phyloP scores from a whole-genome alignment of 306 rosid genomes.

The Cicer arietinum region DNA sequence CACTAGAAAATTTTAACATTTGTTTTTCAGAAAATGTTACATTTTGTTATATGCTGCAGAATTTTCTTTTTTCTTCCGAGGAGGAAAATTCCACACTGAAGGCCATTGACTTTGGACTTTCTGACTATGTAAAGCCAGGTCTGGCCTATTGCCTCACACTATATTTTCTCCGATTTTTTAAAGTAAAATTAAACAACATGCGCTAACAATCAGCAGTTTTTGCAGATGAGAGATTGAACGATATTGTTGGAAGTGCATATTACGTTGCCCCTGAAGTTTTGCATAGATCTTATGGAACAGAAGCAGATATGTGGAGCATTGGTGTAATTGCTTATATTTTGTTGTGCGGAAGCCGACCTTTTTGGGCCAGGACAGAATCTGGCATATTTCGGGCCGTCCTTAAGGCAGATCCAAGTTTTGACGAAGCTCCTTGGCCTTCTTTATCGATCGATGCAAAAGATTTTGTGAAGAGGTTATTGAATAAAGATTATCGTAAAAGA shows the following conservation, averaged over 20 bases:
- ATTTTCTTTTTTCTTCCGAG: slow-evolving; percentile 70
- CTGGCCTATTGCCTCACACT: slow-evolving; percentile 28
- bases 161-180: slow-evolving; percentile 6
- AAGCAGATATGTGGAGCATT: slow-evolving; percentile 50
- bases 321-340: slow-evolving; percentile 49
- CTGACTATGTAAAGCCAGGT: slow-evolving; percentile 95
- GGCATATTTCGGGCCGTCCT: slow-evolving; percentile 86
- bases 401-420: slow-evolving; percentile 85
- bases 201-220: slow-evolving; percentile 35
- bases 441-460: slow-evolving; percentile 75
- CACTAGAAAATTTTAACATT: background rate
- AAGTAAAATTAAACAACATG: background rate
- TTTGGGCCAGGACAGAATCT: slow-evolving; percentile 90
- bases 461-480: slow-evolving; percentile 75
- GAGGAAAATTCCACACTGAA: slow-evolving; percentile 71
- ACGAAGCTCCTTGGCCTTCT: slow-evolving; percentile 90
- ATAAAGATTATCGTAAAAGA: slow-evolving; percentile 76
- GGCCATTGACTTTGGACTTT: slow-evolving; percentile 86
- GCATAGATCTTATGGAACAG: slow-evolving; percentile 50
- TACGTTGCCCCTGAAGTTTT: slow-evolving; percentile 50
- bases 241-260: slow-evolving; percentile 64
- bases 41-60: slow-evolving; percentile 58
- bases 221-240: slow-evolving; percentile 89
- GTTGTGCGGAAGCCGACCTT: slow-evolving; percentile 84
- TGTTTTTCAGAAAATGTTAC: background rate